These are phyloP conservation scores for Neurospora cerealis DNA, from an alignment of 495 filamentous ascomycete species.

Conservation along the genomic window DNA sequence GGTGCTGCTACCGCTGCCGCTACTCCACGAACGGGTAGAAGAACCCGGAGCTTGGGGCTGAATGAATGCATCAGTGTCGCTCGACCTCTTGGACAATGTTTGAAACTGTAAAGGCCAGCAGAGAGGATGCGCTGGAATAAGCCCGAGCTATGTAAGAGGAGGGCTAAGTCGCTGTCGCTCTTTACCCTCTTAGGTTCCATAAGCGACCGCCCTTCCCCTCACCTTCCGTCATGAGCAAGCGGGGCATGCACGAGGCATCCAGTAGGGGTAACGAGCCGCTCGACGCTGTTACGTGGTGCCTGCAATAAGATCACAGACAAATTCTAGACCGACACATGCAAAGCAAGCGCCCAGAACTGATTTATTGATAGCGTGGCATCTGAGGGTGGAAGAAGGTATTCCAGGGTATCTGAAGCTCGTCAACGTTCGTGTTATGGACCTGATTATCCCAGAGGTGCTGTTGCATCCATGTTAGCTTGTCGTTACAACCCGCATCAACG, in stretches of 20 bases:
- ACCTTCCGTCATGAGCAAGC: background rate
- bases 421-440: slow-evolving; percentile 11
- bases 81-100: background rate
- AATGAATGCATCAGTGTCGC: background rate
- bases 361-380: background rate
- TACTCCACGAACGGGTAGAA: background rate
- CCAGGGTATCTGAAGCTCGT: slow-evolving; percentile 13
- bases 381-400: slow-evolving; percentile 11
- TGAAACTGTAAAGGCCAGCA: background rate
- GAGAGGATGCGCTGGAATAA: background rate
- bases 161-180: background rate
- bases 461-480: background rate
- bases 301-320: background rate
- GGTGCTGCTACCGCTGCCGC: background rate
- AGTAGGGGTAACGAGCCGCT: background rate
- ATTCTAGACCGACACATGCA: background rate
- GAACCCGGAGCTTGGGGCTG: background rate
- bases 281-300: background rate
- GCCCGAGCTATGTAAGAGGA: background rate
- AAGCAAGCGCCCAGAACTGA: background rate
- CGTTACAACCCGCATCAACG: background rate
- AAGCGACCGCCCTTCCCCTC: background rate
- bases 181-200: background rate
- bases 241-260: background rate
- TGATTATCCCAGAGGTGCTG: slow-evolving; percentile 18